Evolutionary conservation across 2,329 filamentous ascomycete species (phyloP).

Genomic region (Phoma sp.): DNA sequence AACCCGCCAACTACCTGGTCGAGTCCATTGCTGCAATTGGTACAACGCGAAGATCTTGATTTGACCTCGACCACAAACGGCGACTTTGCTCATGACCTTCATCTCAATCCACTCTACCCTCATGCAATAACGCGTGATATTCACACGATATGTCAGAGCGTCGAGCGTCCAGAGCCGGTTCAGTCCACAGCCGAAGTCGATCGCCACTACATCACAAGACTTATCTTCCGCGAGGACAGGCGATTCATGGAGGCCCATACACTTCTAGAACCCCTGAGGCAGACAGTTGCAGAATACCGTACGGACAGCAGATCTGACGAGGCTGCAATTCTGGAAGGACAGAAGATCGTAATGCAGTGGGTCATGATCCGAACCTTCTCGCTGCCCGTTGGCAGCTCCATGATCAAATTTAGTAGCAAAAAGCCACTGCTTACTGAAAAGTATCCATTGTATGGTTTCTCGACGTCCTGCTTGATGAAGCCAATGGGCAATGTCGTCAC

Average conservation of each 20-base stretch:
- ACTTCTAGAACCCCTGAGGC: conserved; percentile 83
- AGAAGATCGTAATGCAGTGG: conserved; percentile 87
- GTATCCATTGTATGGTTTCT: conserved; percentile 88
- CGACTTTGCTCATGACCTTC: conserved; percentile 32
- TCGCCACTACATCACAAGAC: conserved; percentile 76
- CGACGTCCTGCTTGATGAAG: conserved; percentile 87
- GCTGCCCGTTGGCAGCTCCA: conserved; percentile 82
- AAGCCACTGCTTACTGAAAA: conserved; percentile 91
- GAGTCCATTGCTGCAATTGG: conserved; percentile 71
- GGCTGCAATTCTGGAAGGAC: conserved; percentile 84
- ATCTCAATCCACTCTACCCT: conserved; percentile 22
- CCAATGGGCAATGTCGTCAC: conserved; percentile 90
- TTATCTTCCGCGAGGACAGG: conserved; percentile 91
- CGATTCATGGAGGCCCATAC: conserved; percentile 84
- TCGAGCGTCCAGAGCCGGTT: conserved; percentile 68
- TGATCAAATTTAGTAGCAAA: conserved; percentile 86
- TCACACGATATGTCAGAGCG: conserved; percentile 73
- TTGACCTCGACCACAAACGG: conserved; percentile 26
- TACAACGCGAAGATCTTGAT: conserved; percentile 82
- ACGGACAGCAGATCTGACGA: conserved; percentile 81
- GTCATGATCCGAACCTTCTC: conserved; percentile 87
- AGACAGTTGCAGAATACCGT: conserved; percentile 78
- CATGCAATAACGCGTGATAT: conserved; percentile 64
- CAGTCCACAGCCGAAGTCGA: conserved; percentile 85
- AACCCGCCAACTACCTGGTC: conserved; percentile 80